Evolutionary conservation across 73 alveolate species (phyloP), one percentile per base, ranked within the genome.

Genomic region (Stentor coeruleus): DNA sequence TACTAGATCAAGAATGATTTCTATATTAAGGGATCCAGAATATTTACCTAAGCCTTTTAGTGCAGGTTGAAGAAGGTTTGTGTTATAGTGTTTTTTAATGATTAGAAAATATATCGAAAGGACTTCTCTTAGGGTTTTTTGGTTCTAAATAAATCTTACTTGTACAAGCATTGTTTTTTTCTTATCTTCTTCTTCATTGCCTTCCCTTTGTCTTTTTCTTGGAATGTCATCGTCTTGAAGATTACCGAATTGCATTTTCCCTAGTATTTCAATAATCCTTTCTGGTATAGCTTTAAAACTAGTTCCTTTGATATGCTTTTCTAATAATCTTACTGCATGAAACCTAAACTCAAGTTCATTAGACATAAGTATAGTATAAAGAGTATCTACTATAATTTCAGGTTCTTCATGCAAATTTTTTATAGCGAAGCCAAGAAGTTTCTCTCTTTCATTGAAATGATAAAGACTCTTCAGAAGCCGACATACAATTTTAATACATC

Each of bases 341-440:
- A 66, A 66, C 41, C 79, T 66, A 2, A 66, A 66, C 37, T 66
- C 79, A 20, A 66, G 79, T 26, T 66, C 79, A 20, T 66, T 66
- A 1, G 79, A 66, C 79, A 11, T 20, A 26, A 66, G 37, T 28
- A 66, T 66, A 0, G 11, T 31, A 37, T 66, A 11, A 20, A 66
- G n/a, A 1, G 39, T 40, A 1, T 20, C 40, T 20, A 66, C 37
- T 40, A 66, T 40, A 20, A 26, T 33, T 1, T 66, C 79, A 20
- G 79, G 79, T 40, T 20, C 26, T 26, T 66, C 37, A 20, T 20
- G n/a, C n/a, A 31, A 20, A 1, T 20, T 28, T 26, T 40, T 20
- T 26, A 66, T 14, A 66, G 41, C 79, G 2, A 66, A 11, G n/a
- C 33, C 33, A 14, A 66, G 37, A 1, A 66, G 79, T 2, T 31